Conservation (phyloP, 2,329 filamentous ascomycete species). For the Aspergillus udagawae region DNA sequence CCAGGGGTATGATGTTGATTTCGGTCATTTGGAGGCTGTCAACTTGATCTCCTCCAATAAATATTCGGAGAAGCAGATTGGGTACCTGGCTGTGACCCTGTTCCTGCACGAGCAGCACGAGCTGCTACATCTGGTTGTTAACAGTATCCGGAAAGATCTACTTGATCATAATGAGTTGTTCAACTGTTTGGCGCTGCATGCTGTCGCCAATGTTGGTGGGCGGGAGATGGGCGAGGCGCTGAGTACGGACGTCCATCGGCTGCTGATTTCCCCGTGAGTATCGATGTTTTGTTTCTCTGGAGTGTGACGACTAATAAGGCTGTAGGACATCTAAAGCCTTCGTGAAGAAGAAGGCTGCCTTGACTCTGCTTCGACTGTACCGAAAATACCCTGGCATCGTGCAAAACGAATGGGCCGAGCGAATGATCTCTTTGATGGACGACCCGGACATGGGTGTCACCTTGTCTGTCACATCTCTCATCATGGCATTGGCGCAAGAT, state of each 20-base stretch:
- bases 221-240: conserved; percentile 96
- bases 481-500: conserved; percentile 92
- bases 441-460: conserved; percentile 91
- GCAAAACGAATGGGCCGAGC: conserved; percentile 93
- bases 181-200: conserved; percentile 94
- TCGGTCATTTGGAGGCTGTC: conserved; percentile 95
- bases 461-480: conserved; percentile 88
- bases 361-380: conserved; percentile 89
- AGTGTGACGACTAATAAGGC: not conserved
- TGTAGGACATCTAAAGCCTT: conserved; percentile 81
- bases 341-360: conserved; percentile 97
- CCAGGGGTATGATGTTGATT: conserved; percentile 97
- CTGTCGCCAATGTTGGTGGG: conserved; percentile 94
- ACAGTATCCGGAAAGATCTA: conserved; percentile 95
- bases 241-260: conserved; percentile 83
- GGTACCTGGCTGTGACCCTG: conserved; percentile 93
- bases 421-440: conserved; percentile 98
- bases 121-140: conserved; percentile 90
- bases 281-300: not conserved
- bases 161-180: conserved; percentile 94
- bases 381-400: conserved; percentile 92
- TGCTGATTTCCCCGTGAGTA: conserved; percentile 88
- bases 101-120: conserved; percentile 98
- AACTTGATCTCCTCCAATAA: conserved; percentile 95
- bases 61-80: conserved; percentile 99